Evolutionary conservation across 1,284 basidiomycete species (phyloP).

Genomic region (Ganoderma sinense): DNA sequence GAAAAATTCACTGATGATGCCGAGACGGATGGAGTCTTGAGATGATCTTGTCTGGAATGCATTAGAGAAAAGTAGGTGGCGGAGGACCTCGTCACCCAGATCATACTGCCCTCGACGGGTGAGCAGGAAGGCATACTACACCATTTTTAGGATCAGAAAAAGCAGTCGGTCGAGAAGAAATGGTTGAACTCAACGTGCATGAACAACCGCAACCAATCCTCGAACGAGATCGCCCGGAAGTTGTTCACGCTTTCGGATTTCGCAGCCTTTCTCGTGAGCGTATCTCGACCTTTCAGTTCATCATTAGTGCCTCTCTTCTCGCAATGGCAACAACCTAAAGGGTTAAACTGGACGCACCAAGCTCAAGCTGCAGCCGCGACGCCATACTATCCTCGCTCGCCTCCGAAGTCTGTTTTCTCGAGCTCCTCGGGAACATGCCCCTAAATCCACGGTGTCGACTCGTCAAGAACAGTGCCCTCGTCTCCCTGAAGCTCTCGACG

Average conservation of each 20-base stretch:
- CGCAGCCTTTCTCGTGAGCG: conserved; percentile 42
- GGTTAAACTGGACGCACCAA: conserved; percentile 56
- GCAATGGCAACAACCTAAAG: neutral
- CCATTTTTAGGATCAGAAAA: neutral
- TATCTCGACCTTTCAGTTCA: conserved; percentile 35
- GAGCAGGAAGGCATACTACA: conserved; percentile 85
- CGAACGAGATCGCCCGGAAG: conserved; percentile 87
- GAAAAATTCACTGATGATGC: conserved; percentile 68
- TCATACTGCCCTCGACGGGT: conserved; percentile 73
- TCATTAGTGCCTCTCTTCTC: neutral
- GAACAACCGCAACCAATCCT: conserved; percentile 87
- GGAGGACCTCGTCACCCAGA: conserved; percentile 79
- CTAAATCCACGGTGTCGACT: conserved; percentile 61
- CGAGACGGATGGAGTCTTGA: conserved; percentile 77
- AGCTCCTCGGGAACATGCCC: conserved; percentile 69
- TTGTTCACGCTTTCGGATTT: conserved; percentile 53
- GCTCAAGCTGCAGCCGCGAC: conserved; percentile 75
- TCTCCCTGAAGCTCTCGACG: conserved; percentile 89
- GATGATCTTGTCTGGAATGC: conserved; percentile 72
- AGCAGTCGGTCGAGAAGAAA: neutral
- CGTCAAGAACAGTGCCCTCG: conserved; percentile 82
- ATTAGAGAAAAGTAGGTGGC: conserved; percentile 82
- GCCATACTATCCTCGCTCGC: conserved; percentile 78
- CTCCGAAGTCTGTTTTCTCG: conserved; percentile 57
- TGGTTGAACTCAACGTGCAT: conserved; percentile 68